Conservation (phyloP, 140 eudicot species). For the Ambrosia hybrid region DNA sequence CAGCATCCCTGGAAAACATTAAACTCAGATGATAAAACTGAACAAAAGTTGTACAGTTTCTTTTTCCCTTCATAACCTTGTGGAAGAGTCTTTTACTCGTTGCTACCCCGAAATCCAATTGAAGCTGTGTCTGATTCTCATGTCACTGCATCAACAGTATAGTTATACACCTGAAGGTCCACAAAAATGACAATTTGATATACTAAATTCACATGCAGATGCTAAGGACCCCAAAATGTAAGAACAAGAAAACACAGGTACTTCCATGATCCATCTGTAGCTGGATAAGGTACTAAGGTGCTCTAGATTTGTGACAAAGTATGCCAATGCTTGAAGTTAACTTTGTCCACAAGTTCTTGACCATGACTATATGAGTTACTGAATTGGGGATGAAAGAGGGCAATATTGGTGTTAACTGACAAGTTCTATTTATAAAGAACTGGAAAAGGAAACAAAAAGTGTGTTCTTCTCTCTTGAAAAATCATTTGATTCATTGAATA, state of each 20-base stretch:
- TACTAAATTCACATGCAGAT: neutral
- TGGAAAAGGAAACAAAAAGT: neutral
- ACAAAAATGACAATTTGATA: neutral
- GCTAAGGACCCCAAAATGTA: neutral
- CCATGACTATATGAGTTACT: neutral
- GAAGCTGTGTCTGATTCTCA: neutral
- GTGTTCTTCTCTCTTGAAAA: neutral
- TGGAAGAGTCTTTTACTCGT: neutral
- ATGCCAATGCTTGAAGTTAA: neutral
- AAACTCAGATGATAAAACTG: no score
- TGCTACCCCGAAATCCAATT: neutral
- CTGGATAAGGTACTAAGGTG: neutral
- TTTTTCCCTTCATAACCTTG: neutral
- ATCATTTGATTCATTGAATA: no score
- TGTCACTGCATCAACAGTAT: conserved; percentile 1
- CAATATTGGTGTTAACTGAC: neutral
- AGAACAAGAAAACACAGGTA: neutral
- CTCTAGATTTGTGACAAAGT: neutral
- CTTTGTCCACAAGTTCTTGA: neutral
- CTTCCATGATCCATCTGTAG: neutral
- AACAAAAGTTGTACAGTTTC: no score
- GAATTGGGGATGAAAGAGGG: conserved; percentile 1
- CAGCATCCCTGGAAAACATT: no score
- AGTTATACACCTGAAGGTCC: neutral
- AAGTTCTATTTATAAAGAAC: neutral